A percentile compares a stretch with the other conserved stretches of the same genome.
Conservation (phyloP, 441 rosid genomes). For the Gossypium trilobum region DNA sequence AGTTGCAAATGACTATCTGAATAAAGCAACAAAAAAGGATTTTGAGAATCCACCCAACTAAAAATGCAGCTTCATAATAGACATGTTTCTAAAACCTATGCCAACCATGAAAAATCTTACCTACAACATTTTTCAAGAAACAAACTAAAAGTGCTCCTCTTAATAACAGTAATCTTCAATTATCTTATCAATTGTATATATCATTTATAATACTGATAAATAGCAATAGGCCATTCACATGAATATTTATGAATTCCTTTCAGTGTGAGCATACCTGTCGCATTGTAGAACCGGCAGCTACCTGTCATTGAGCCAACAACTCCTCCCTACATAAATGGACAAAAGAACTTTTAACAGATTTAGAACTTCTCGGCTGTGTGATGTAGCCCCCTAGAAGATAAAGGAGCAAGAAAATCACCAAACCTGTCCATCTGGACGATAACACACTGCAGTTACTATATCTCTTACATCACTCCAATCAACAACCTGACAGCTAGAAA, state of each 20-base stretch:
- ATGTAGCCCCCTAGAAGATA: neutral
- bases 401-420: conserved; percentile 14
- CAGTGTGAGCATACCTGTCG: conserved; percentile 42
- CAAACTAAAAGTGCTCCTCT: neutral
- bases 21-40: conserved; percentile 15
- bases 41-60: neutral
- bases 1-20: conserved; percentile 71
- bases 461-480: conserved; percentile 73
- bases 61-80: neutral
- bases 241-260: neutral
- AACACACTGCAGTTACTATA: conserved; percentile 83
- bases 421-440: conserved; percentile 80
- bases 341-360: conserved; percentile 9
- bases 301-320: conserved; percentile 73
- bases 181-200: neutral
- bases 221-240: neutral
- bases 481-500: conserved; percentile 53
- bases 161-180: neutral
- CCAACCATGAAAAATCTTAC: neutral
- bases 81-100: neutral
- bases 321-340: conserved; percentile 45
- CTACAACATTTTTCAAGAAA: neutral
- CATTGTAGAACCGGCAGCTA: conserved; percentile 61
- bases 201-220: neutral
- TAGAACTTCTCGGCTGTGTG: conserved; percentile 13